Percentiles rank a stretch among this genome's conserved stretches.
These are phyloP conservation scores for Dothiorella sarmentorum DNA, from an alignment of 2,329 filamentous ascomycete species.

Conservation along the genomic window DNA sequence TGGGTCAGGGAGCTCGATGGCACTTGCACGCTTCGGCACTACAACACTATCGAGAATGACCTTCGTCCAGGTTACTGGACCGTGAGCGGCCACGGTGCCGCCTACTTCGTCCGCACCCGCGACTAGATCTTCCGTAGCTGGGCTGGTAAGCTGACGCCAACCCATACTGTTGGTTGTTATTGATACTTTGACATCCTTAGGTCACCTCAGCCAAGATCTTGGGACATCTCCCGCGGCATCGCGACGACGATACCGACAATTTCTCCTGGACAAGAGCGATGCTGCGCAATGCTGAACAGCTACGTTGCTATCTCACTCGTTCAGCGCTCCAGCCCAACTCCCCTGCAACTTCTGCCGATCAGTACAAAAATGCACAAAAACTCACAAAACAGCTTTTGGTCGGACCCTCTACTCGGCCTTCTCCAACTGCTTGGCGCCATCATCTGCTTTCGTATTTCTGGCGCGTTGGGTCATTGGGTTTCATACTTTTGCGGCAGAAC, in stretches of 20 bases:
- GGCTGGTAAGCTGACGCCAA: background rate
- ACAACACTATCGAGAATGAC: conserved; percentile 38
- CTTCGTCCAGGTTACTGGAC: conserved; percentile 36
- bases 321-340: background rate
- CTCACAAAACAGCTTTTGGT: background rate
- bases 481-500: background rate
- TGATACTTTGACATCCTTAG: background rate
- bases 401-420: background rate
- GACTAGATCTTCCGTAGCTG: background rate
- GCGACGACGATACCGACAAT: background rate
- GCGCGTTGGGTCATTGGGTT: background rate
- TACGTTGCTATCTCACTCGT: background rate
- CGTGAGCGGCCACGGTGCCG: conserved; percentile 30
- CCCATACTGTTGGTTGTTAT: background rate
- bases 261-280: background rate
- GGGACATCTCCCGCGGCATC: background rate
- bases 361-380: background rate
- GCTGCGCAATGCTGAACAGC: background rate
- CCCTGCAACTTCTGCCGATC: background rate
- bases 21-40: conserved; percentile 34
- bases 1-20: conserved; percentile 38
- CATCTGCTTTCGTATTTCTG: background rate
- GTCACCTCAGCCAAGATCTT: background rate
- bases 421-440: background rate
- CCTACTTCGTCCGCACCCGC: conserved; percentile 6